These are phyloP conservation scores for Populus hybrid DNA, from an alignment of 441 rosid genomes.

Conservation along the genomic window DNA sequence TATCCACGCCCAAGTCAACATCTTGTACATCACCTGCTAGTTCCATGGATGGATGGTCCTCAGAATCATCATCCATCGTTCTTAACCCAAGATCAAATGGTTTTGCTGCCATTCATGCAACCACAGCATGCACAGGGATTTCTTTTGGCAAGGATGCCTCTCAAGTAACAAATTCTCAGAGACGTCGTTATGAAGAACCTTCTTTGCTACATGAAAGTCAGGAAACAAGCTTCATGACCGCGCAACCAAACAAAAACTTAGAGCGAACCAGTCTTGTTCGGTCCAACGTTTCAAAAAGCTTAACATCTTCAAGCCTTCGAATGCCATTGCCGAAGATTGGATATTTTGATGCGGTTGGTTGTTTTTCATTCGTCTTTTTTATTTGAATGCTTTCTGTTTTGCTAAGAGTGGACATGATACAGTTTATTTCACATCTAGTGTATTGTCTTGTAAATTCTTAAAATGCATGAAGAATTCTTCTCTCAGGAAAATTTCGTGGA, in stretches of 20 bases:
- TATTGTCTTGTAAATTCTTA: neutral
- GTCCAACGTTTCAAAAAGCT: conserved; percentile 15
- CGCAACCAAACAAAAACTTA: neutral
- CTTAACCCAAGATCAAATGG: conserved; percentile 35
- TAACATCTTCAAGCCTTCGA: conserved; percentile 71
- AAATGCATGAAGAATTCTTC: neutral
- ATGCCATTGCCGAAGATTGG: conserved; percentile 95
- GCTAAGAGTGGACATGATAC: neutral
- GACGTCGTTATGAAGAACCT: conserved; percentile 18
- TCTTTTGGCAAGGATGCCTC: conserved; percentile 30
- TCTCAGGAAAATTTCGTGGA: conserved; percentile 27
- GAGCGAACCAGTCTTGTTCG: conserved; percentile 12
- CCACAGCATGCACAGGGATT: conserved; percentile 26
- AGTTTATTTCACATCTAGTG: neutral
- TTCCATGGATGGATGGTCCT: conserved; percentile 61
- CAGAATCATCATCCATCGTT: conserved; percentile 40
- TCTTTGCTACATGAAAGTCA: conserved; percentile 23
- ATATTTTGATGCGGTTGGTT: conserved; percentile 88
- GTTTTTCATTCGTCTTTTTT: neutral
- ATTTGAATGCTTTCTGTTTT: neutral
- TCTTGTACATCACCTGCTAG: conserved; percentile 42
- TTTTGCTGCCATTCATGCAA: conserved; percentile 31
- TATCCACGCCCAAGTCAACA: conserved; percentile 20
- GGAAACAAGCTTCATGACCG: conserved; percentile 13
- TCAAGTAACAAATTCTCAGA: conserved; percentile 17